These are phyloP conservation scores for Candida sp. DNA, from an alignment of 1,139 yeast species.

Conservation along the genomic window DNA sequence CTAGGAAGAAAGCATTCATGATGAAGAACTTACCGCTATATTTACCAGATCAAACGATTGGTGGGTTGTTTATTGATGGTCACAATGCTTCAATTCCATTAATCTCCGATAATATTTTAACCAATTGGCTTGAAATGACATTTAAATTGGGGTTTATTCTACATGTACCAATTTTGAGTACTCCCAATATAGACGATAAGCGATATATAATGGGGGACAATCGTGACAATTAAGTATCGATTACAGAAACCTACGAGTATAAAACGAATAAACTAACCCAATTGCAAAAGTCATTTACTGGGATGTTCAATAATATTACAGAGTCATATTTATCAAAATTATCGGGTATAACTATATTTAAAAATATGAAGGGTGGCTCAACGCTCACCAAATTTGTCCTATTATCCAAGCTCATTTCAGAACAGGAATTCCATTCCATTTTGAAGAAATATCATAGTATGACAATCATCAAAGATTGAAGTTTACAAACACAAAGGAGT, in stretches of 20 bases:
- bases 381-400: neutral
- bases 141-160: constrained; percentile 13
- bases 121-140: constrained; percentile 27
- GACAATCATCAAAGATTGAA: neutral
- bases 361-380: neutral
- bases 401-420: neutral
- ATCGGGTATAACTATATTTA: neutral
- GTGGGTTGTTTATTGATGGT: constrained; percentile 17
- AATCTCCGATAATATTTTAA: constrained; percentile 22
- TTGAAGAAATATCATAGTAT: neutral
- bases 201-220: constrained; percentile 9
- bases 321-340: neutral
- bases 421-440: neutral
- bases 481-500: neutral
- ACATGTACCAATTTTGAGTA: constrained; percentile 29
- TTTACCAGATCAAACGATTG: constrained; percentile 23
- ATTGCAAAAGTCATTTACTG: neutral
- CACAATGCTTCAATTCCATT: constrained; percentile 17
- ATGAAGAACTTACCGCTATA: constrained; percentile 20
- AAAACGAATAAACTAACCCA: neutral
- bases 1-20: constrained; percentile 23
- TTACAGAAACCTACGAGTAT: constrained; percentile 16
- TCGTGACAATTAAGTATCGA: constrained; percentile 19
- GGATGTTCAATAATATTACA: neutral
- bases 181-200: constrained; percentile 26